A percentile compares a stretch with the other conserved stretches of the same genome.
Conservation (phyloP, 2,329 filamentous ascomycete genomes). For the Harringtonia aguacate region DNA sequence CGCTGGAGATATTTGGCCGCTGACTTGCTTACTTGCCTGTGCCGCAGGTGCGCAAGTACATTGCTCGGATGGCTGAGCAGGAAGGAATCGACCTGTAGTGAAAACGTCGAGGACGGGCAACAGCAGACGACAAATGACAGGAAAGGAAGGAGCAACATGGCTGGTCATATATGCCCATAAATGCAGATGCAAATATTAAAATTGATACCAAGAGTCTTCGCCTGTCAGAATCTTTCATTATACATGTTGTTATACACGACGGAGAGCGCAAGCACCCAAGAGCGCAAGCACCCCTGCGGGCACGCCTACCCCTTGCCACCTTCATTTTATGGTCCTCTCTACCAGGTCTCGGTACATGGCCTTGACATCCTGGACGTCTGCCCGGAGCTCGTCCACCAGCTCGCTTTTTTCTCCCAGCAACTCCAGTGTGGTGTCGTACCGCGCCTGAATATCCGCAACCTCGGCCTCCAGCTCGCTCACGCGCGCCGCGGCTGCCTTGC, state of each 20-base stretch:
- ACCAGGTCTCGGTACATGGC: slow-evolving; percentile 91
- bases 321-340: slow-evolving; percentile 55
- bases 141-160: too few species aligned
- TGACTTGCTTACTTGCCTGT: too few species aligned
- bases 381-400: slow-evolving; percentile 77
- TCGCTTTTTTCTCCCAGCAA: slow-evolving; percentile 97
- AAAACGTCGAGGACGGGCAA: background rate
- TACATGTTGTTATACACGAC: too few species aligned
- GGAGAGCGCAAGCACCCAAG: too few species aligned
- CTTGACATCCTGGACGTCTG: slow-evolving; percentile 88
- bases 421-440: slow-evolving; percentile 87
- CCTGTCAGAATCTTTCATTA: too few species aligned
- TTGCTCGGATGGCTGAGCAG: slow-evolving; percentile 66
- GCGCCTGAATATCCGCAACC: slow-evolving; percentile 55
- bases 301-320: too few species aligned
- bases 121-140: background rate
- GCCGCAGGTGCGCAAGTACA: slow-evolving; percentile 71
- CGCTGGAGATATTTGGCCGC: background rate
- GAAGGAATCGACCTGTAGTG: slow-evolving; percentile 61
- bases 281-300: too few species aligned
- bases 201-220: background rate
- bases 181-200: background rate
- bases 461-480: slow-evolving; percentile 56
- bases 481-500: slow-evolving; percentile 47
- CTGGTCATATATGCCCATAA: too few species aligned